Percentiles rank a stretch among this genome's conserved stretches.
These are phyloP conservation scores for Colletotrichum godetiae DNA, from an alignment of 2,329 filamentous ascomycete genomes.

Conservation along the genomic window DNA sequence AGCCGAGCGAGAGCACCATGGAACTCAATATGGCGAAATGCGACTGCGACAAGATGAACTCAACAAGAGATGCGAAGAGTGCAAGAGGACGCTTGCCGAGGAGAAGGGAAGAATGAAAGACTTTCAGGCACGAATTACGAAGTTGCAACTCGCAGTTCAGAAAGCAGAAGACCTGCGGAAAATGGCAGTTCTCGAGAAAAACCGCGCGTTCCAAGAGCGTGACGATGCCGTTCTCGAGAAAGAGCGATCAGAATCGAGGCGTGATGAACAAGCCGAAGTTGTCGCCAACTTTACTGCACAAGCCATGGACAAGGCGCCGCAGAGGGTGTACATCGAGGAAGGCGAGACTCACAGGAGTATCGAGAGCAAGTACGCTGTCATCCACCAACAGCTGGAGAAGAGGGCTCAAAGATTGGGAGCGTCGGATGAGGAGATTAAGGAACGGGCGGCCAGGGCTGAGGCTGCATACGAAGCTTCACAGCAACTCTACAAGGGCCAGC, in stretches of 20 bases:
- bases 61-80: slow-evolving; percentile 54
- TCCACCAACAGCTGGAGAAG: slow-evolving; percentile 68
- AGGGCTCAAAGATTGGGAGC: slow-evolving; percentile 70
- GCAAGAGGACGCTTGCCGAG: slow-evolving; percentile 49
- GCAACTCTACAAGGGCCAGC: slow-evolving; percentile 53
- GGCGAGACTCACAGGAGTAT: slow-evolving; percentile 71
- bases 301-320: slow-evolving; percentile 63
- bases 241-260: slow-evolving; percentile 56
- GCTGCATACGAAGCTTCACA: slow-evolving; percentile 54
- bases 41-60: slow-evolving; percentile 60
- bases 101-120: slow-evolving; percentile 49
- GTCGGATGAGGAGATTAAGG: slow-evolving; percentile 72
- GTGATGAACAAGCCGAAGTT: slow-evolving; percentile 55
- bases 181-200: slow-evolving; percentile 70
- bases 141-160: slow-evolving; percentile 66
- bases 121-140: slow-evolving; percentile 53
- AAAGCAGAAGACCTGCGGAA: slow-evolving; percentile 60
- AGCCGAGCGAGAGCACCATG: slow-evolving; percentile 57
- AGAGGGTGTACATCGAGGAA: slow-evolving; percentile 71
- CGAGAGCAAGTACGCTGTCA: slow-evolving; percentile 62
- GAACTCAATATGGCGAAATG: slow-evolving; percentile 66
- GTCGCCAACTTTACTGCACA: slow-evolving; percentile 66
- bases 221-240: slow-evolving; percentile 61
- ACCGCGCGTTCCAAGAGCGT: slow-evolving; percentile 64
- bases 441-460: slow-evolving; percentile 54